Evolutionary conservation across 1,284 basidiomycete species (phyloP), one percentile per base, ranked within the genome.

Genomic region (Sporisorium graminicola): DNA sequence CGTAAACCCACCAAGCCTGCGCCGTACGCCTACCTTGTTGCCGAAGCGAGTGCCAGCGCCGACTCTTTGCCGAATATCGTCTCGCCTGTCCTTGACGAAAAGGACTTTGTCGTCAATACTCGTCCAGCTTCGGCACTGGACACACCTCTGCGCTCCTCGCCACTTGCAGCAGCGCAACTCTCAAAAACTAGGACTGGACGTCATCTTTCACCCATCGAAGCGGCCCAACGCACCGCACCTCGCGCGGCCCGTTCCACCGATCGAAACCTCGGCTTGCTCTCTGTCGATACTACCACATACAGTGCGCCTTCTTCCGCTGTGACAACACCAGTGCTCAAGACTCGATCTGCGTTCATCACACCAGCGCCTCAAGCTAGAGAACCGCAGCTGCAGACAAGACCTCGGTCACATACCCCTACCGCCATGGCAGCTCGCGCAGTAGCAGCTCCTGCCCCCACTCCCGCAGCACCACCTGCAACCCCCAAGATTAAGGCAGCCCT

Each of bases 401-500:
- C 71, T 6, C 51, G 71, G 24, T 74, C 71, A 8, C 71, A 68
- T 9, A 68, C 71, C 6, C 71, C 71, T 0, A 65, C 71, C 2
- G 49, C 31, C 35, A 68, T 68, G 65, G 27, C 65, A 13, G 65
- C 58, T 18, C 60, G 56, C 27, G 56, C 64, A 22, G 42, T 52
- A 42, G 20, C 63, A 43, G n/a, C 8, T 2, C 8, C 40, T n/a
- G 40, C 40, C 9, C n/a, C n/a, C n/a, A n/a, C n/a, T n/a, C n/a
- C 40, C 9, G 52, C 64, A 27, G 40, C 49, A 29, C 40, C 63
- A n/a, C 58, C 63, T 3, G 42, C 40, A 1, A 66, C 62, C 31
- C 67, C 73, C 31, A 70, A 66, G 42, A 70, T 75, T 67, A 75
- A 75, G 59, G 73, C 73, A 2, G 60, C 73, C 14, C 57, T 75